Conservation (phyloP, 2,329 filamentous ascomycete genomes). For the Epichloe gansuensis region DNA sequence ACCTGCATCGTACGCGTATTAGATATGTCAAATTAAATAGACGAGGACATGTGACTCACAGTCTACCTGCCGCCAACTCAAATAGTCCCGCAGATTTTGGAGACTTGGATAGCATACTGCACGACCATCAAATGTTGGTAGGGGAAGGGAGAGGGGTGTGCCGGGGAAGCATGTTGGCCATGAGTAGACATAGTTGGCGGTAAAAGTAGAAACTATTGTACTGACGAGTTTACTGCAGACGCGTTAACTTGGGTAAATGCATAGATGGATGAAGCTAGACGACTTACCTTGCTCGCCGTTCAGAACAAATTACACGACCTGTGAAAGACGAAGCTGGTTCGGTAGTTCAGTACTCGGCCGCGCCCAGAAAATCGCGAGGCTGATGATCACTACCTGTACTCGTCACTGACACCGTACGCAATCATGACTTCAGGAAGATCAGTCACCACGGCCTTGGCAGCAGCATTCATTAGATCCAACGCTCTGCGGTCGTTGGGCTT, state of each 20-base stretch:
- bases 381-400: slow-evolving; percentile 56
- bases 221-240: slow-evolving; percentile 68
- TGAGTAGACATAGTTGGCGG: slow-evolving; percentile 72
- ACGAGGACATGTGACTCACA: slow-evolving; percentile 43
- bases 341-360: slow-evolving; percentile 5
- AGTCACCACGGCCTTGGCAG: slow-evolving; percentile 71
- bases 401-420: slow-evolving; percentile 89
- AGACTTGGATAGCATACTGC: slow-evolving; percentile 81
- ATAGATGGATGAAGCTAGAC: background rate
- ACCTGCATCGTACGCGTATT: slow-evolving; percentile 36
- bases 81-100: slow-evolving; percentile 78
- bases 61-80: slow-evolving; percentile 95
- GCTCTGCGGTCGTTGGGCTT: slow-evolving; percentile 90
- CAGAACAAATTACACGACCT: slow-evolving; percentile 73
- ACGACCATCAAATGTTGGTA: slow-evolving; percentile 86
- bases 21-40: slow-evolving; percentile 4
- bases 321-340: slow-evolving; percentile 70
- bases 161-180: slow-evolving; percentile 70
- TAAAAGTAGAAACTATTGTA: slow-evolving; percentile 87
- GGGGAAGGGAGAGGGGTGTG: slow-evolving; percentile 54
- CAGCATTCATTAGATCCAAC: slow-evolving; percentile 86
- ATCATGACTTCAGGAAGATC: slow-evolving; percentile 77
- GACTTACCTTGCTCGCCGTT: slow-evolving; percentile 63
- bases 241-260: background rate
- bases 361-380: background rate